Base-by-base conservation (phyloP, 2,329 filamentous ascomycete species). In the Ophiostoma novo-ulmi region DNA sequence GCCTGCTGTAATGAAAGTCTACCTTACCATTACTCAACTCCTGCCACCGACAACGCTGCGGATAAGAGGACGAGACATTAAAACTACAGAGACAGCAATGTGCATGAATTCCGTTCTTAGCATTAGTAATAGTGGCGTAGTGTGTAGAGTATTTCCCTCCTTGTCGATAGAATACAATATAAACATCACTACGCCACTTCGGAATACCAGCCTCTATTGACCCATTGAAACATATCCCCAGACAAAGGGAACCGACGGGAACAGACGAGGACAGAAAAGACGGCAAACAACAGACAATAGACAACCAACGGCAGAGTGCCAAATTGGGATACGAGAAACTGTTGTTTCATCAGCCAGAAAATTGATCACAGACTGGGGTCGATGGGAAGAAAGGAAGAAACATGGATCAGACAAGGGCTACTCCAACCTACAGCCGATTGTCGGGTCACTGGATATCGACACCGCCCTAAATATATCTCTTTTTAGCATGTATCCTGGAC, bases 261-360 rank as follows among this genome's bases (percentile, higher is more conserved):
- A 31, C 31, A 31, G 31, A 31, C 31, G 31, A 3, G 31, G 17
- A 10, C 41, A 44, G 41, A 44, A 10, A 10, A 44, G 41, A 44
- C 41, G 2, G 26, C 26, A 26, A 26, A 26, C 26, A 26, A 26
- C 26, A 41, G 39, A 41, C 8, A 41, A 41, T 1, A 8, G 39
- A 44, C 52, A 58, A 17, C 58, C 26, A 35, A 35, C 31, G 67
- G 63, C 35, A 26, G 17, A 36, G 61, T 70, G 72, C 79, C 79
- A 80, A 79, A 79, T 79, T 78, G 78, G 80, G 79, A 81, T 80
- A 81, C 80, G 80, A 81, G 80, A 81, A 81, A 80, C 78, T 74
- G 75, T 71, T 77, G 79, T 80, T 80, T 80, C 78, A 80, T 77
- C 78, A 39, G 26, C 26, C 36, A 17, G n/a, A 7, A 10, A 26